These are phyloP conservation scores for Alternaria sp. DNA, from an alignment of 2,329 filamentous ascomycete species.

Conservation along the genomic window DNA sequence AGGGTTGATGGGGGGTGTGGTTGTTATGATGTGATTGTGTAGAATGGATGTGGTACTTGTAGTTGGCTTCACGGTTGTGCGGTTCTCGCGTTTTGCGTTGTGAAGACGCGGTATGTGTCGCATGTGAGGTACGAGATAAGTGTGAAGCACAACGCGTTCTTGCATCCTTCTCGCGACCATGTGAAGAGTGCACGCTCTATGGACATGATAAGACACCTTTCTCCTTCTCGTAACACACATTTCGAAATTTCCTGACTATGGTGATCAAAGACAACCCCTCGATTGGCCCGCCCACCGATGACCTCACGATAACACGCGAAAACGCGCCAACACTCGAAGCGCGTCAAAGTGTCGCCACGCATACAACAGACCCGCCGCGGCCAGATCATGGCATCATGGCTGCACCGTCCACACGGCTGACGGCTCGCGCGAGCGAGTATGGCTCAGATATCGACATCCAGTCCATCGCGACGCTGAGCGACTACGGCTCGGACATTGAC, in stretches of 20 bases:
- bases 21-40: background rate
- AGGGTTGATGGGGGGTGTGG: background rate
- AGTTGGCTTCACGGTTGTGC: background rate
- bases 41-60: background rate
- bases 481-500: slow-evolving; percentile 70
- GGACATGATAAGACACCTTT: background rate
- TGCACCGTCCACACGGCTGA: slow-evolving; percentile 13
- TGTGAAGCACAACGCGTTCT: background rate
- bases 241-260: background rate
- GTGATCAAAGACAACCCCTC: background rate
- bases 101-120: background rate
- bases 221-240: background rate
- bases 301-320: slow-evolving; percentile 23
- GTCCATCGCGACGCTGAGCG: slow-evolving; percentile 51
- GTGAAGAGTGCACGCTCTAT: background rate
- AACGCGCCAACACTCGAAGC: slow-evolving; percentile 15
- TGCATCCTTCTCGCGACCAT: background rate
- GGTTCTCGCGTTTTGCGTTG: background rate
- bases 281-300: slow-evolving; percentile 10
- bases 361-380: slow-evolving; percentile 1
- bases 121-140: background rate
- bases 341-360: slow-evolving; percentile 16
- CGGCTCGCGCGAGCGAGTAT: slow-evolving; percentile 60
- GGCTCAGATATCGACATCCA: slow-evolving; percentile 67
- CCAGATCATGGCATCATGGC: slow-evolving; percentile 36